Base-by-base conservation (phyloP, 768 basidiomycete genomes). In the Collybia nuda region DNA sequence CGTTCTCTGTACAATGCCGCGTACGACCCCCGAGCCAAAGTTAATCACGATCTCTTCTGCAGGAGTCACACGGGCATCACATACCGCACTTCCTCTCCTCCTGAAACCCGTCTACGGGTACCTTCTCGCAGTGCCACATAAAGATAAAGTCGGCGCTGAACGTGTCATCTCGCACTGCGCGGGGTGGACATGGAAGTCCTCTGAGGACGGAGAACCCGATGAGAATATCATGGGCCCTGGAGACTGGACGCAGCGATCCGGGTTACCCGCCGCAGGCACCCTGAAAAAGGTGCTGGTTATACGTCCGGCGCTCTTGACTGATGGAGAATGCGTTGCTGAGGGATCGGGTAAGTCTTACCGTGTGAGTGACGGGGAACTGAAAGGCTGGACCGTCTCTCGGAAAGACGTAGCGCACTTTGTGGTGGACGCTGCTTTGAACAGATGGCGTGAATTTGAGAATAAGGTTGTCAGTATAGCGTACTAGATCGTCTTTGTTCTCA, bases 321-420 rank as follows among this genome's bases (percentile, higher is more conserved):
- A 85, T 54, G 84, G 85, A 0, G 67, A 68, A 3, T 81, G 79
- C 60, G 47, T 61, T 3, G 70, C 67, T 1, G 77, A 77, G 3
- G 49, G 28, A 4, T 47, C 40, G 5, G 53, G 54, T 56, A 21
- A 57, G 53, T 59, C 71, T 0, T 86, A 85, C 61, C 58, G 67
- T 22, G 73, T 73, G 14, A 67, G 63, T 8, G 77, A 72, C 23
- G 68, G 59, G 11, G 72, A 79, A 15, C 4, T 78, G 9, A 59
- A 62, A 2, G 69, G 68, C 5, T 86, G 74, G 57, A 76, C 74
- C 18, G 60, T 88, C 5, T 82, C 83, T 24, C 73, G 86, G 60
- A 73, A 69, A 57, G 86, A 87, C 59, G 81, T 84, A 1, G 82
- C 79, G 0, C 82, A 87, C 66, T 86, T 86, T 63, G 56, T 87